Conservation (phyloP, 148 eudicot species). For the Talinum fruticosum region DNA sequence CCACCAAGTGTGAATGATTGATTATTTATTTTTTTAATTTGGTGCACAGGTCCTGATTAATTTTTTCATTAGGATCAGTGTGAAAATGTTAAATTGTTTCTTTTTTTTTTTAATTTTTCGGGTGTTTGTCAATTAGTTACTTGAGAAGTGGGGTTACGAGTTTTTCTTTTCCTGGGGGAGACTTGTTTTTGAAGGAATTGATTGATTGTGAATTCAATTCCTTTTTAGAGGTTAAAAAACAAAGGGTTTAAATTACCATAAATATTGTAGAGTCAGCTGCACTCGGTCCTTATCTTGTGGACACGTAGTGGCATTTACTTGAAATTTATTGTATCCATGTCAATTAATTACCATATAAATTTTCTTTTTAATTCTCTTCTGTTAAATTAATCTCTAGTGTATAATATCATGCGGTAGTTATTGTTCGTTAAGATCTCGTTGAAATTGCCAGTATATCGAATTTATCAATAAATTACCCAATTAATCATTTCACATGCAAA, state of each 20-base stretch:
- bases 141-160: conserved; percentile 23
- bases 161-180: conserved; percentile 19
- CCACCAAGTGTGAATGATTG: neutral
- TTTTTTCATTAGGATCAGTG: conserved; percentile 29
- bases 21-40: neutral
- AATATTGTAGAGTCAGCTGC: conserved; percentile 29
- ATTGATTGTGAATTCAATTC: conserved; percentile 24
- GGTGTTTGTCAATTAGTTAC: conserved; percentile 14
- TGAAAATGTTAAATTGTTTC: conserved; percentile 22
- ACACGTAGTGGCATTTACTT: conserved; percentile 58
- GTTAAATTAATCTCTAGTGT: too few relatives aligned
- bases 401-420: neutral
- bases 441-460: conserved; percentile 26
- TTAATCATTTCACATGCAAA: conserved; percentile 34
- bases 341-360: neutral
- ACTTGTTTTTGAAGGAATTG: conserved; percentile 41
- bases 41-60: conserved; percentile 5
- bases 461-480: neutral
- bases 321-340: conserved; percentile 9
- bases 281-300: conserved; percentile 65
- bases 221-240: conserved; percentile 22
- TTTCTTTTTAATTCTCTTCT: neutral
- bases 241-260: neutral
- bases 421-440: conserved; percentile 28
- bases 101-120: conserved; percentile 17